These are phyloP conservation scores for Diplodia corticola DNA, from an alignment of 2,329 filamentous ascomycete genomes.

Conservation along the genomic window DNA sequence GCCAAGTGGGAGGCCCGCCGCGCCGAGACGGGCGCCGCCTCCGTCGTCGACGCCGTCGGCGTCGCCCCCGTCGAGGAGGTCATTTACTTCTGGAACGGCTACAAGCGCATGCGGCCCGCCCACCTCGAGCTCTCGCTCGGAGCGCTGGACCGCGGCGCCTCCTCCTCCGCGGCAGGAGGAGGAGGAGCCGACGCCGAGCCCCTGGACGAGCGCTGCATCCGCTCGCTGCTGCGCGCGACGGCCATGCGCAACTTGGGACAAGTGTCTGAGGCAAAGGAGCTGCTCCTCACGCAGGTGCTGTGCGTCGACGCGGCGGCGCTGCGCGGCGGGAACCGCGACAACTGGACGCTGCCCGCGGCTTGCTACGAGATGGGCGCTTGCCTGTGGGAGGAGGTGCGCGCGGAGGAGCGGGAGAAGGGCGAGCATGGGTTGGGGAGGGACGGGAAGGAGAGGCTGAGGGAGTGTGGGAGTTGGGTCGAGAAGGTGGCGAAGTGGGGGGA, in stretches of 20 bases:
- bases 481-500: conserved; percentile 68
- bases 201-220: conserved; percentile 63
- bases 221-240: conserved; percentile 66
- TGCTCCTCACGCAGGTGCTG: conserved; percentile 65
- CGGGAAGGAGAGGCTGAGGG: conserved; percentile 52
- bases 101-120: conserved; percentile 70
- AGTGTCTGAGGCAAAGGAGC: conserved; percentile 63
- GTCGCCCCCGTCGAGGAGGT: conserved; percentile 84
- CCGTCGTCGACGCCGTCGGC: conserved; percentile 77
- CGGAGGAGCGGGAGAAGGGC: conserved; percentile 41
- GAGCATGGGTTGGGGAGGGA: conserved; percentile 26
- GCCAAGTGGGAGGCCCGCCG: conserved; percentile 83
- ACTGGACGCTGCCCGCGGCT: conserved; percentile 71
- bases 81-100: conserved; percentile 90
- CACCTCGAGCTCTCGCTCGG: conserved; percentile 65
- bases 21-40: conserved; percentile 61
- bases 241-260: conserved; percentile 64
- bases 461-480: conserved; percentile 65
- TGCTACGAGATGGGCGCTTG: conserved; percentile 85
- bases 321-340: conserved; percentile 64
- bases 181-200: conserved; percentile 45
- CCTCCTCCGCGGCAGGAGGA: not conserved
- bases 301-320: conserved; percentile 55
- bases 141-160: conserved; percentile 51
- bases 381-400: conserved; percentile 66